Evolutionary conservation across 1,284 basidiomycete genomes (phyloP).

Genomic region (Neolentinus lepideus): DNA sequence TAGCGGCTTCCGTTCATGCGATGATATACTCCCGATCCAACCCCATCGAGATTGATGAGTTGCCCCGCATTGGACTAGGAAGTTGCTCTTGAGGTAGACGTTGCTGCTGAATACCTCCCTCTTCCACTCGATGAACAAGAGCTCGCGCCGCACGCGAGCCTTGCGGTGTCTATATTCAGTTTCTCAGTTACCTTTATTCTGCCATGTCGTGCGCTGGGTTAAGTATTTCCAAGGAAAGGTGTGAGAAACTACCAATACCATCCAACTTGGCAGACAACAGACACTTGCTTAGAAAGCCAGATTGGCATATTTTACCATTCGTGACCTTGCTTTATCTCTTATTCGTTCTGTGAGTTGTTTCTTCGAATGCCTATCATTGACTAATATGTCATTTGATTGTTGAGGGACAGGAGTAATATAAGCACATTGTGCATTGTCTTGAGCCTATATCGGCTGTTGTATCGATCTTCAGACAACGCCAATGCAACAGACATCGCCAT

Average conservation of each 20-base stretch:
- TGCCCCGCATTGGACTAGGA: too few relatives aligned
- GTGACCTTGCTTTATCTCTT: slow-evolving; percentile 54
- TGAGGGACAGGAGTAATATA: slow-evolving; percentile 29
- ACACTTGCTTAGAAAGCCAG: slow-evolving; percentile 30
- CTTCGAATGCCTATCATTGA: not conserved
- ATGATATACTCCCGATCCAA: too few relatives aligned
- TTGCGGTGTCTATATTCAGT: too few relatives aligned
- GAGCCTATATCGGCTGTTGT: not conserved
- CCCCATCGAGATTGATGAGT: too few relatives aligned
- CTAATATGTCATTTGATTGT: slow-evolving; percentile 2
- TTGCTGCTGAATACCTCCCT: too few relatives aligned
- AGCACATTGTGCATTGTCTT: slow-evolving; percentile 16
- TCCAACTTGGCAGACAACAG: not conserved
- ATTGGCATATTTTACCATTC: slow-evolving; percentile 40
- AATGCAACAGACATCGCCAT: slow-evolving; percentile 15
- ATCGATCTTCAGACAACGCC: slow-evolving; percentile 13
- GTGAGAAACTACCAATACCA: not conserved
- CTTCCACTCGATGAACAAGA: too few relatives aligned
- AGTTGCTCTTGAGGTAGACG: too few relatives aligned
- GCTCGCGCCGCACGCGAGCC: too few relatives aligned
- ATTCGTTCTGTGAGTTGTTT: slow-evolving; percentile 38
- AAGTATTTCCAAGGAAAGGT: not conserved
- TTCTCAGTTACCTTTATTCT: not conserved
- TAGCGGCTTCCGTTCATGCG: too few relatives aligned
- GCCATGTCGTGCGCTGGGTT: not conserved